Evolutionary conservation across 2,329 filamentous ascomycete genomes (phyloP), one percentile per base, ranked within the genome.

Genomic region (Colletotrichum incanum): DNA sequence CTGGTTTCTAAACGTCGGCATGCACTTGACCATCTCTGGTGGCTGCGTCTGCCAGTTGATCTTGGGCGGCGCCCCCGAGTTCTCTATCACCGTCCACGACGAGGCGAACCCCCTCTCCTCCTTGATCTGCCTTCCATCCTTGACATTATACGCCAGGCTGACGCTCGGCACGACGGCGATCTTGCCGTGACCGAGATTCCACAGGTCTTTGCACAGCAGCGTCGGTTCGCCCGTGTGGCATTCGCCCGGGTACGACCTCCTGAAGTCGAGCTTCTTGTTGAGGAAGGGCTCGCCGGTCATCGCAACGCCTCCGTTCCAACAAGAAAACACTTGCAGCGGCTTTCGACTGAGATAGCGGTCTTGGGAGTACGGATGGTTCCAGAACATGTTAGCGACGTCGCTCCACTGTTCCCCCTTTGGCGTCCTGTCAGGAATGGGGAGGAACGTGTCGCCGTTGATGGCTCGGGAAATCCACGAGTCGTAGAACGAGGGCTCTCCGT

Each of bases 291-390:
- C 79, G 0, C 87, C 88, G 0, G 79, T 80, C 67, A 91, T 85
- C 0, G 83, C 84, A 0, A 82, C 82, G 0, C 85, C 87, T 1
- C 89, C 90, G 73, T 91, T 90, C 89, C 89, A 91, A 77, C 90
- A 91, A 0, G 88, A 77, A 71, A 89, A 91, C 0, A 90, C 89
- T 76, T 91, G 90, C 71, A 91, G 87, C 1, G 89, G 88, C 26
- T 80, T 78, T 23, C 80, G 77, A 0, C 72, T 71, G 1, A 74
- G 59, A 64, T 83, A 84, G 4, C 84, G 79, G 2, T 72, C 60
- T 14, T 75, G 79, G 2, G 84, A 79, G 0, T 77, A 77, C 0
- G 78, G 76, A 39, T 88, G 82, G 74, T 87, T 87, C 83, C 85
- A 87, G 75, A 91, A 90, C 8, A 90, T 79, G 62, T 88, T 82